These are phyloP conservation scores for Fusarium anguioides DNA, from an alignment of 2,329 filamentous ascomycete species.

Conservation along the genomic window DNA sequence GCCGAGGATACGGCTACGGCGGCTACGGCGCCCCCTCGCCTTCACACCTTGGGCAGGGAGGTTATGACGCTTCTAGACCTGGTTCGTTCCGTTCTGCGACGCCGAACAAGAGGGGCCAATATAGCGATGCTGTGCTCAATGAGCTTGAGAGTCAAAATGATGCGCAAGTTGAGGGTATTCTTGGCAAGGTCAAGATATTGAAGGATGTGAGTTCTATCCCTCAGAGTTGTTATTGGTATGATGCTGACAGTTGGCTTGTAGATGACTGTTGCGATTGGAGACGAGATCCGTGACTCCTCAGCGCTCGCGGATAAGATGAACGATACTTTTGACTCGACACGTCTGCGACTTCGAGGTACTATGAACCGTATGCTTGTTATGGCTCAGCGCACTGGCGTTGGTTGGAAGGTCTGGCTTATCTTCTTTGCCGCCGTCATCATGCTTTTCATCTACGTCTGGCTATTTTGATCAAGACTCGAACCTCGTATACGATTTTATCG, in stretches of 20 bases:
- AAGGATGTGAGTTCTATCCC: conserved; percentile 77
- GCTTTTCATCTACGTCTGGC: conserved; percentile 92
- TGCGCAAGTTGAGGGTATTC: conserved; percentile 86
- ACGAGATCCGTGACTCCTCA: conserved; percentile 92
- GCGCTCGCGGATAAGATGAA: conserved; percentile 96
- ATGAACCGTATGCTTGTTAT: conserved; percentile 98
- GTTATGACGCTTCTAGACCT: conserved; percentile 21
- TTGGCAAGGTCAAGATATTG: conserved; percentile 87
- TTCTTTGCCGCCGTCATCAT: conserved; percentile 88
- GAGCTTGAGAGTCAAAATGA: conserved; percentile 98
- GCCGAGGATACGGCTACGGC: conserved; percentile 62
- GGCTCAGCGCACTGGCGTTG: conserved; percentile 93
- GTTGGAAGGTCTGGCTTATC: conserved; percentile 92
- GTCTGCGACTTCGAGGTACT: conserved; percentile 83
- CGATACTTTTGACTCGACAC: conserved; percentile 87
- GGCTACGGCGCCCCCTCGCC: conserved; percentile 45
- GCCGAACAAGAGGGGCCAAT: conserved; percentile 85
- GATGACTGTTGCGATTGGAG: conserved; percentile 93
- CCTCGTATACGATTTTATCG: neutral
- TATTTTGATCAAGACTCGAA: conserved; percentile 68
- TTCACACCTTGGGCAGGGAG: conserved; percentile 29
- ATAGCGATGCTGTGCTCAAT: conserved; percentile 89
- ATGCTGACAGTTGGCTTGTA: conserved; percentile 50
- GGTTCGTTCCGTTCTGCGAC: conserved; percentile 70
- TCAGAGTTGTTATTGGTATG: neutral